phyloP scores from a whole-genome alignment of 129 eudicot species.

The Helianthus annuus region DNA sequence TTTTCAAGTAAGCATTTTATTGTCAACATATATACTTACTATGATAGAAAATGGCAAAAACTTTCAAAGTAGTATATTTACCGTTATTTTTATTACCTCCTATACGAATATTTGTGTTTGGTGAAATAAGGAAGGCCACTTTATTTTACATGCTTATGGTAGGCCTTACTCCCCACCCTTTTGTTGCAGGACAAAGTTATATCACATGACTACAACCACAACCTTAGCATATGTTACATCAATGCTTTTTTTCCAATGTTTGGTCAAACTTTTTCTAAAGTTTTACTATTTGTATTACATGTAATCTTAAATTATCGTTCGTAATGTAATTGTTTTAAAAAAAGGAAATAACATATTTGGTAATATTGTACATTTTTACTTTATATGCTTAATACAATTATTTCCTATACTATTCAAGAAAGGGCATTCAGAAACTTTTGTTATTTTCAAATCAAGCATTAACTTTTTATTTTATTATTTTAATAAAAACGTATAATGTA shows the following conservation, averaged over 20 bases:
- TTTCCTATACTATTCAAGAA: background rate
- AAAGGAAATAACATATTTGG: background rate
- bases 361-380: background rate
- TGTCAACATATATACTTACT: background rate
- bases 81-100: background rate
- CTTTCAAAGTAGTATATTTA: background rate
- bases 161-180: conserved; percentile 27
- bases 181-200: conserved; percentile 34
- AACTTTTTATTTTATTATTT: background rate
- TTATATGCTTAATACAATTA: background rate
- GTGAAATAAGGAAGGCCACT: conserved; percentile 26
- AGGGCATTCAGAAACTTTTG: no score
- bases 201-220: conserved; percentile 37
- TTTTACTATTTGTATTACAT: conserved; percentile 10
- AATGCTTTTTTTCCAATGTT: conserved; percentile 15
- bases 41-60: background rate
- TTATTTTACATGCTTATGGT: conserved; percentile 25
- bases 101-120: conserved; percentile 27
- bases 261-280: conserved; percentile 8
- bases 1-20: no score
- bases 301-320: background rate
- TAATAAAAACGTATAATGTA: background rate
- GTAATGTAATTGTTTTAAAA: background rate
- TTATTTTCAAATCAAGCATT: no score
- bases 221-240: conserved; percentile 42